Conservation (phyloP, 2,329 filamentous ascomycete species). For the Talaromyces rugulosus region DNA sequence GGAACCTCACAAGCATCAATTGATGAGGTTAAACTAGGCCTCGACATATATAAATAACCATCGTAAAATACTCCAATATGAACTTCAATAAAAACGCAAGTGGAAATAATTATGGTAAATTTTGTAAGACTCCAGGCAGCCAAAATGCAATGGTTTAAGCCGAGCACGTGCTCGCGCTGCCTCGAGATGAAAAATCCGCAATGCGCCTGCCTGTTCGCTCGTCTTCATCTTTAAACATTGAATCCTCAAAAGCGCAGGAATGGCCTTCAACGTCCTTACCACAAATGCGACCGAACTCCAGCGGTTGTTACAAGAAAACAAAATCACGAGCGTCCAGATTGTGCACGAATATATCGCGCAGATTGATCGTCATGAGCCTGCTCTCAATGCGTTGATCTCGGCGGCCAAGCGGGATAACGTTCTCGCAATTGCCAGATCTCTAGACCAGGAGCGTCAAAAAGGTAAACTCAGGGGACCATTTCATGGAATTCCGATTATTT, state of each 20-base stretch:
- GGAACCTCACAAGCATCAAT: too few species aligned
- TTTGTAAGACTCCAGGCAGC: too few species aligned
- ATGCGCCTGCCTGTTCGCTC: too few species aligned
- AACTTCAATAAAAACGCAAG: too few species aligned
- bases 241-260: neutral
- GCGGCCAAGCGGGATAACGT: neutral
- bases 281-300: neutral
- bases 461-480: neutral
- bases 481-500: constrained; percentile 12
- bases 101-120: too few species aligned
- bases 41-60: too few species aligned
- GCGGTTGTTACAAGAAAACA: neutral
- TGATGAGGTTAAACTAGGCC: too few species aligned
- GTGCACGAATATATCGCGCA: constrained; percentile 4
- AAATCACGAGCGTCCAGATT: constrained; percentile 7
- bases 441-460: neutral
- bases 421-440: neutral
- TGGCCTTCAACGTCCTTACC: constrained; percentile 3
- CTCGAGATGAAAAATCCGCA: too few species aligned
- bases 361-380: constrained; percentile 11
- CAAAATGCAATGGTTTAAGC: too few species aligned
- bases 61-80: too few species aligned
- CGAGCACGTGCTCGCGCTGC: too few species aligned
- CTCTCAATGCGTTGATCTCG: constrained; percentile 12
- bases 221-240: too few species aligned